Percentiles rank a stretch among this genome's conserved stretches.
Evolutionary conservation across 305 asterid species (phyloP).

Genomic region (Solanum hybrid): DNA sequence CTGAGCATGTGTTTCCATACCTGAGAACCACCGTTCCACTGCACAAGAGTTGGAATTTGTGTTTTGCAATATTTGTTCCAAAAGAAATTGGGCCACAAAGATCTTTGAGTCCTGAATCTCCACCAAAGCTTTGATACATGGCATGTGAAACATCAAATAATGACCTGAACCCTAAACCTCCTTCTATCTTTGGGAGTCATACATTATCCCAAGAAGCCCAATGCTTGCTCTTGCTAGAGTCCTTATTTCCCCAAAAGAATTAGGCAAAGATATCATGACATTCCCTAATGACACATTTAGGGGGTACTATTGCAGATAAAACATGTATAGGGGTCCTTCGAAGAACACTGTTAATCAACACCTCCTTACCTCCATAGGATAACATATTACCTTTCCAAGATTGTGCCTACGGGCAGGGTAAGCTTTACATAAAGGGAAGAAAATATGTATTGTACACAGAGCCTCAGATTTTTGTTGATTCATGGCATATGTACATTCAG

Average conservation of each 20-base stretch:
- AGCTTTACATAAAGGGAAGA: background rate
- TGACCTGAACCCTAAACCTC: background rate
- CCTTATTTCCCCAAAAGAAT: background rate
- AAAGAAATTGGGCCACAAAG: background rate
- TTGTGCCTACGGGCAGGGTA: background rate
- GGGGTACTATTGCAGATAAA: background rate
- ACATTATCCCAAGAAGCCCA: background rate
- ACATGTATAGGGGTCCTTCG: background rate
- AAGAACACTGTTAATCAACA: background rate
- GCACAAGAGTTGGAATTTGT: background rate
- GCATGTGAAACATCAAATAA: background rate
- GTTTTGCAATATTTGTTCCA: background rate
- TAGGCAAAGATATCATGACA: background rate
- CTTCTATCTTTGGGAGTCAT: background rate
- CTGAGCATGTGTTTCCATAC: background rate
- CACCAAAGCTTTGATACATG: background rate
- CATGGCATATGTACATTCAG: background rate
- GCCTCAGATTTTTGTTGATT: background rate
- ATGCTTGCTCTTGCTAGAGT: background rate
- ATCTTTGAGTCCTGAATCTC: background rate
- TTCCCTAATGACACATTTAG: background rate
- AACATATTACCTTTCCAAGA: background rate
- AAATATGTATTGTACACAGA: background rate
- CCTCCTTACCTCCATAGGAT: background rate
- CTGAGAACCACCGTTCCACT: background rate